Conservation (phyloP, 306 rosid species). For the Bauhinia variegata region DNA sequence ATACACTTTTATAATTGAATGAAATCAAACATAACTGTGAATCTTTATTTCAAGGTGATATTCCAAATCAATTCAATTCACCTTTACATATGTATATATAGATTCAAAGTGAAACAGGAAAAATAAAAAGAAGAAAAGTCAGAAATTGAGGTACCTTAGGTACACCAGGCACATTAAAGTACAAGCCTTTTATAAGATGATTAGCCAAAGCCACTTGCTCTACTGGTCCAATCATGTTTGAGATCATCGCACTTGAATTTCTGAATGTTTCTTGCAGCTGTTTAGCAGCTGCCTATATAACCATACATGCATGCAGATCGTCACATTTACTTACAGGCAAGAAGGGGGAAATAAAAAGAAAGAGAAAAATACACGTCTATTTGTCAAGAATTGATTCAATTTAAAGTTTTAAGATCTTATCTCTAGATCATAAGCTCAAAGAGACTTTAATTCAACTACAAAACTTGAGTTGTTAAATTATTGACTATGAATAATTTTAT, state of each 20-base stretch:
- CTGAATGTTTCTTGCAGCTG: conserved; percentile 14
- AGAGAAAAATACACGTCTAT: too few species aligned
- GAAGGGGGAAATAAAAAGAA: too few species aligned
- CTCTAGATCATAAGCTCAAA: too few species aligned
- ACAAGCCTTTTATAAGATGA: conserved; percentile 47
- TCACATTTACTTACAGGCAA: neutral
- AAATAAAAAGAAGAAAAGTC: neutral
- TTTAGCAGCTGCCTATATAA: conserved; percentile 43
- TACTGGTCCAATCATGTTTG: conserved; percentile 53
- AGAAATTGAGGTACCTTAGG: conserved; percentile 36
- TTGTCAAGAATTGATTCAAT: too few species aligned
- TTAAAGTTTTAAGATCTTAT: too few species aligned
- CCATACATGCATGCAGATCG: neutral
- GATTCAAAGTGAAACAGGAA: too few species aligned
- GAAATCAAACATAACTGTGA: neutral
- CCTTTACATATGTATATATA: too few species aligned
- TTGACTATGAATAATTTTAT: too few species aligned
- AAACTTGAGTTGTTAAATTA: neutral
- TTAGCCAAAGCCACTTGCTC: conserved; percentile 47
- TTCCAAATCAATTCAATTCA: too few species aligned
- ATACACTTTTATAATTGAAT: too few species aligned
- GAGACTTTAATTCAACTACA: neutral
- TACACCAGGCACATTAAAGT: conserved; percentile 22
- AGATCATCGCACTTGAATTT: conserved; percentile 47
- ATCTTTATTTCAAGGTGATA: too few species aligned